Evolutionary conservation across 371 early-diverging fungal species (phyloP).

Genomic region (Rhizomucor miehei): DNA sequence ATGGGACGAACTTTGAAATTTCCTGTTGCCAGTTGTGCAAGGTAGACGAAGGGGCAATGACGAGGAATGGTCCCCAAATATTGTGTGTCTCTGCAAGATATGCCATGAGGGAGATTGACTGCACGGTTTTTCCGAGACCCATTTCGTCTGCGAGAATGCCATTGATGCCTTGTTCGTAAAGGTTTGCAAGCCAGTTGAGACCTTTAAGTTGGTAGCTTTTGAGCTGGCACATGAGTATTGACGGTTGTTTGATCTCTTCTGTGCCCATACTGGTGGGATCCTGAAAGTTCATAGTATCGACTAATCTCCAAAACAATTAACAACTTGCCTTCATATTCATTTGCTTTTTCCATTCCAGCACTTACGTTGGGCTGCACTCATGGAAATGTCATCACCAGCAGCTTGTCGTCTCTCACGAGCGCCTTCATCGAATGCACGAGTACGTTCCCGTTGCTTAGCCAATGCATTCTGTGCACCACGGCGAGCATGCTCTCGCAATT

Average conservation of each 20-base stretch:
- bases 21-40: slow-evolving; percentile 99
- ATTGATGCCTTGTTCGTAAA: slow-evolving; percentile 97
- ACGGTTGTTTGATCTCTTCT: slow-evolving; percentile 79
- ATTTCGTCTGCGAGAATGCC: slow-evolving; percentile 98
- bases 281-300: slow-evolving; percentile 84
- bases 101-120: slow-evolving; percentile 92
- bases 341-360: neutral
- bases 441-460: slow-evolving; percentile 69
- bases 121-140: slow-evolving; percentile 94
- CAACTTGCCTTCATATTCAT: neutral
- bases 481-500: slow-evolving; percentile 69
- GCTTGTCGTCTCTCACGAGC: slow-evolving; percentile 48
- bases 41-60: slow-evolving; percentile 95
- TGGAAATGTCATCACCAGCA: slow-evolving; percentile 48
- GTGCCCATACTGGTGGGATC: slow-evolving; percentile 78
- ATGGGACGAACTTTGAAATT: slow-evolving; percentile 87
- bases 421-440: slow-evolving; percentile 70
- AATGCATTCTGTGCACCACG: slow-evolving; percentile 78
- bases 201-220: slow-evolving; percentile 98
- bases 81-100: slow-evolving; percentile 86
- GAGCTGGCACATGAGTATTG: slow-evolving; percentile 85
- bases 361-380: slow-evolving; percentile 54
- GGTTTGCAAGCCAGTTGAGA: slow-evolving; percentile 96
- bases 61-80: slow-evolving; percentile 95
- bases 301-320: slow-evolving; percentile 10